phyloP scores from a whole-genome alignment of 1,284 basidiomycete genomes.

The Fomitopsis betulina region DNA sequence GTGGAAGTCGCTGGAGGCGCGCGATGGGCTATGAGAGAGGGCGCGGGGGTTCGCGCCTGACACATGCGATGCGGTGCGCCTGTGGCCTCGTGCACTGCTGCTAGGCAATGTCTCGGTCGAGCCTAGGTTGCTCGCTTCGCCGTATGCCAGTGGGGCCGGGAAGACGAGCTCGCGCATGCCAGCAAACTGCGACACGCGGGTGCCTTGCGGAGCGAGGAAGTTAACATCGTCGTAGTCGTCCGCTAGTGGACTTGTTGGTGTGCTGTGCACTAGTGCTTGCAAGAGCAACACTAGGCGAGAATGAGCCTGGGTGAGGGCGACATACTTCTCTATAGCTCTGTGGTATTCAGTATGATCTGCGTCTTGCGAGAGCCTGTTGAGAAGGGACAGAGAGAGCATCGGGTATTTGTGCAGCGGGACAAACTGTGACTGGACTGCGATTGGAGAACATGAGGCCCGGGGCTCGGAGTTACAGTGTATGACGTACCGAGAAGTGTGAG shows the following conservation, averaged over 20 bases:
- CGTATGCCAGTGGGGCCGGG: conserved; percentile 54
- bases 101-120: not conserved
- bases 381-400: conserved; percentile 48
- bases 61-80: conserved; percentile 9
- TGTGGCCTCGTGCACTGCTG: not conserved
- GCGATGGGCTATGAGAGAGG: conserved; percentile 7
- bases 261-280: conserved; percentile 64
- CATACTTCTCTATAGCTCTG: conserved; percentile 35
- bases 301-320: conserved; percentile 51
- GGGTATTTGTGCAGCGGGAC: conserved; percentile 56
- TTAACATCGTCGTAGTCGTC: conserved; percentile 25
- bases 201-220: conserved; percentile 18
- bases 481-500: conserved; percentile 58
- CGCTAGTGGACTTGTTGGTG: conserved; percentile 32
- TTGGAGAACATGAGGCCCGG: not conserved
- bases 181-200: conserved; percentile 18
- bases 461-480: conserved; percentile 1
- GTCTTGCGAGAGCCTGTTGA: conserved; percentile 33
- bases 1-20: conserved; percentile 18
- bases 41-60: not conserved
- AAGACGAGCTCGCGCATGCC: conserved; percentile 59
- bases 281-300: conserved; percentile 70
- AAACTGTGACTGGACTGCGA: conserved; percentile 56
- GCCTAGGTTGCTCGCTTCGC: conserved; percentile 11
- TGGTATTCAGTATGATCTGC: conserved; percentile 32